Base-by-base conservation (phyloP, 805 yeast genomes). In the fission yeast (Schizosaccharomyces pombe) region DNA sequence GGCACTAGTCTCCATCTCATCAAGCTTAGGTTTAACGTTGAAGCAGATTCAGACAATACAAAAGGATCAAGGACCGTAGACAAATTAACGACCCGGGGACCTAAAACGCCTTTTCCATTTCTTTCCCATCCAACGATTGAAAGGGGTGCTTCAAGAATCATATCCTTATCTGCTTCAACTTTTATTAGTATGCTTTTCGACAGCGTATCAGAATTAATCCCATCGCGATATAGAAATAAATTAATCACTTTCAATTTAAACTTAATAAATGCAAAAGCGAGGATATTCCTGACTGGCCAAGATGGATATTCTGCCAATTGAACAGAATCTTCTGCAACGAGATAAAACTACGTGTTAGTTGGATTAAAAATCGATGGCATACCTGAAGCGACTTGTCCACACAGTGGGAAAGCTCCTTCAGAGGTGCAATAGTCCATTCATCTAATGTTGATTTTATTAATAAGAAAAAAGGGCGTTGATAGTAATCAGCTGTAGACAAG, bases 1-100 rank as follows among this genome's bases (percentile, higher is more conserved):
- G 98, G 97, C 0, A 84, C 85, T 16, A 91, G 76, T 59, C 98
- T 73, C 99, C 99, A 91, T 63, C 86, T 85, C 98, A 91, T 91
- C 49, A 91, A 70, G 67, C 85, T 84, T 56, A 91, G 70, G 63
- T 91, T 91, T 56, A 91, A 72, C 64, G 87, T 95, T 4, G 86
- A 87, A 0, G 96, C 89, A 65, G 93, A 97, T 57, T 81, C 83
- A 0, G 95, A 89, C 24, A 91, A 69, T 58, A 82, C 53, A 51
- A 71, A 58, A 0, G 98, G 98, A 63, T 89, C 79, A 37, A 89
- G 77, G 47, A 91, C 69, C 0, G 85, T 68, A 0, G 91, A 86
- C 55, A 91, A 65, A 64, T 93, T 91, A 0, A 94, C 86, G 22
- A 80, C 59, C 62, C 85, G 85, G 0, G 97, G 95, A 0, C 81